These are phyloP conservation scores for Aspergillus pseudotamarii DNA, from an alignment of 2,329 filamentous ascomycete species.

Conservation along the genomic window DNA sequence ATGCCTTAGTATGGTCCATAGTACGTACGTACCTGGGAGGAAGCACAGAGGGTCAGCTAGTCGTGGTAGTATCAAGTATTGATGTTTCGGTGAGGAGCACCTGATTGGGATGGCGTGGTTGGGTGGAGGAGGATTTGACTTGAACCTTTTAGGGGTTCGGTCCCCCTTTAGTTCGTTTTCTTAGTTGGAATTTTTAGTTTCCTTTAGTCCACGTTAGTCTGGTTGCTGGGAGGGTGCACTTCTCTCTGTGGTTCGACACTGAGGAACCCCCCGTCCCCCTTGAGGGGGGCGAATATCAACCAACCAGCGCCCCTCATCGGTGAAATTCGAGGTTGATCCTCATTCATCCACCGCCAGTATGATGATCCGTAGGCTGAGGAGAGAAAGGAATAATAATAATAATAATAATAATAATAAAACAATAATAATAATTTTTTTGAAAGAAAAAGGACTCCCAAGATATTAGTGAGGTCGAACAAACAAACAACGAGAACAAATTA, in stretches of 20 bases:
- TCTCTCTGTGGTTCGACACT: conserved; percentile 21
- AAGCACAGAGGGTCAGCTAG: background rate
- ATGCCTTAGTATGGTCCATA: background rate
- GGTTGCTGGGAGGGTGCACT: background rate
- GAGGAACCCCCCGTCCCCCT: conserved; percentile 17
- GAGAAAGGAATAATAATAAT: background rate
- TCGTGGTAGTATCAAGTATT: background rate
- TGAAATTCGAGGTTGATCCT: conserved; percentile 25
- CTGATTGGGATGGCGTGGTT: conserved; percentile 13
- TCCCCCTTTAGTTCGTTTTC: background rate
- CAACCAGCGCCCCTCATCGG: conserved; percentile 17
- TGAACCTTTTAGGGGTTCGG: conserved; percentile 18
- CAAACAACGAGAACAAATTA: no score
- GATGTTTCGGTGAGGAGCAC: conserved; percentile 10
- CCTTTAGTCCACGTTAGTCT: background rate
- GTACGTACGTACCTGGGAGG: background rate
- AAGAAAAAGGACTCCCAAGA: background rate
- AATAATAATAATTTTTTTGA: no score
- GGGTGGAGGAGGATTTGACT: conserved; percentile 1
- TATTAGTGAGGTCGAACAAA: no score
- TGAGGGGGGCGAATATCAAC: conserved; percentile 17
- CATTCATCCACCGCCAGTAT: conserved; percentile 21
- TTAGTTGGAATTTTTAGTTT: conserved; percentile 1
- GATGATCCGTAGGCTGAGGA: conserved; percentile 11
- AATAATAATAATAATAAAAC: no score